Evolutionary conservation across 176 grass and related monocot species (phyloP), one percentile per base, ranked within the genome.

Genomic region (Carex scoparia): DNA sequence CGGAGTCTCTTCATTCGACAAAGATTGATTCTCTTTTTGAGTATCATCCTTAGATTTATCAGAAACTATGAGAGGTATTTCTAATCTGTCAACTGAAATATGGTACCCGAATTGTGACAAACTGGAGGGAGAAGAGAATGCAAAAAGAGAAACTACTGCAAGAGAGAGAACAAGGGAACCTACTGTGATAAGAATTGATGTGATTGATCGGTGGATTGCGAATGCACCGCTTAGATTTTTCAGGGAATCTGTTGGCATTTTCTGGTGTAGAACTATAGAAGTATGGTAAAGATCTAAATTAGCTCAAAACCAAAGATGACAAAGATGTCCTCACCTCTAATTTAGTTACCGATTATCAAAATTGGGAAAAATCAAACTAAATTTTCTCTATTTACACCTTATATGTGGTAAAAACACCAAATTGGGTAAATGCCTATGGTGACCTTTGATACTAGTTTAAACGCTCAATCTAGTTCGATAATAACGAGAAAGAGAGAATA

Each of bases 131-230:
- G 85, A 86, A 78, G 88, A 90, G 60, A 89, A 87, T 13, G 83
- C 37, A 12, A 89, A 86, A 4, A 95, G 65, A 46, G 93, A 93
- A 44, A 94, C 86, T 61, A 93, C 73, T 13, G 88, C 79, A 44
- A 98, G 88, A 81, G 69, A 86, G 44, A 98, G 74, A 65, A 88
- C 75, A 37, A 98, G 65, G 44, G 37, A 86, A 60, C 89, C 37
- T 77, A 90, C 89, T 8, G 69, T 85, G n/a, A 84, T 30, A 69
- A 89, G 54, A 83, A 92, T 38, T 31, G 86, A 89, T 79, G 80
- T 80, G 69, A 93, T 48, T 65, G 89, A 91, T 57, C 91, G 86
- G 10, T 79, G 86, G 81, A 88, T 58, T 38, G 82, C 84, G 10
- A 79, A 4, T 12, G 14, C 77, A 61, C 89, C 79, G 0, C 38